Percentiles rank a stretch among this genome's conserved stretches.
phyloP scores from a whole-genome alignment of 441 rosid species.

The Theobroma grandiflorum region DNA sequence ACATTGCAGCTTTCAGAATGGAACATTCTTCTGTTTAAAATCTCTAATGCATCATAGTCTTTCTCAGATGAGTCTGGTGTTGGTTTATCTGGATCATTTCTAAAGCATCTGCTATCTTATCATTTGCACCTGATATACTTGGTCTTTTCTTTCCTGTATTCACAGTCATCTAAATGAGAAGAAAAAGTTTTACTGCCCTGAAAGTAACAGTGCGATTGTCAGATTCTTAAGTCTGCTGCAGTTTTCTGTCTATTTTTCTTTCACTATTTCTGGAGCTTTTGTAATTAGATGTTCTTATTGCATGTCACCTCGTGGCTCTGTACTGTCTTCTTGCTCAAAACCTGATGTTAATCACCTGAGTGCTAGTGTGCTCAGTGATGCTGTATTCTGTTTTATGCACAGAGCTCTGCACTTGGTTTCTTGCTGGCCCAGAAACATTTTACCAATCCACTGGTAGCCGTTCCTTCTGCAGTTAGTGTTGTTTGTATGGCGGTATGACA shows the following conservation, averaged over 20 bases:
- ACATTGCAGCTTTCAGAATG: neutral
- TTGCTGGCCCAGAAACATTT: constrained; percentile 94
- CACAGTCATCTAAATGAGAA: neutral
- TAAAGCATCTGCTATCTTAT: neutral
- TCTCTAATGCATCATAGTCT: neutral
- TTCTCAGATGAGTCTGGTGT: neutral
- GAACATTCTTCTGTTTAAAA: neutral
- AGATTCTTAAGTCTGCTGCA: neutral
- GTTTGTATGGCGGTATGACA: constrained; percentile 94
- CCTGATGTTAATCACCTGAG: neutral
- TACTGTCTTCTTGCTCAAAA: neutral
- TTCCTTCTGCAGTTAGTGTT: constrained; percentile 97
- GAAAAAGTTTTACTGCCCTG: neutral
- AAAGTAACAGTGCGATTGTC: neutral
- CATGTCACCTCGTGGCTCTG: neutral
- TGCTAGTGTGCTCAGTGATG: neutral
- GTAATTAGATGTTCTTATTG: neutral
- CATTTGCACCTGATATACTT: neutral
- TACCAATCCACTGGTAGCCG: constrained; percentile 92
- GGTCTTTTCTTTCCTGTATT: neutral
- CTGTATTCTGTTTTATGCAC: constrained; percentile 28
- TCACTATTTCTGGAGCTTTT: neutral
- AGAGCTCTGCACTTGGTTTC: constrained; percentile 97
- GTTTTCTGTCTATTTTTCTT: neutral
- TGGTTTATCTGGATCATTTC: neutral